Percentiles rank a stretch among this genome's conserved stretches.
phyloP scores from a whole-genome alignment of 768 basidiomycete genomes.

The Boletus barrowsii region DNA sequence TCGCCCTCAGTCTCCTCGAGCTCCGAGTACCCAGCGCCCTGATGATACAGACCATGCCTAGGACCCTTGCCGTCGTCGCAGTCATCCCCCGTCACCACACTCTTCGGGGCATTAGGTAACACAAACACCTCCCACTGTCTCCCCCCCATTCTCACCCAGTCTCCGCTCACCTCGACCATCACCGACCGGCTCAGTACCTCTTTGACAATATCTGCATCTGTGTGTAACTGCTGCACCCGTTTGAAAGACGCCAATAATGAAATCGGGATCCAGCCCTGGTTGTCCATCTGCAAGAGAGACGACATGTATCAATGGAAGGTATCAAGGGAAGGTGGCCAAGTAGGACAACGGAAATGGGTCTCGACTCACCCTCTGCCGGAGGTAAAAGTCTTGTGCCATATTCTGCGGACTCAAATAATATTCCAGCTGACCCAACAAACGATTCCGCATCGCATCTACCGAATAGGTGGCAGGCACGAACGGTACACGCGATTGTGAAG shows the following conservation, averaged over 20 bases:
- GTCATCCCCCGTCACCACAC: conserved; percentile 27
- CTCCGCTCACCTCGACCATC: conserved; percentile 65
- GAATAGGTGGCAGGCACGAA: conserved; percentile 49
- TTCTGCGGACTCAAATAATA: conserved; percentile 92
- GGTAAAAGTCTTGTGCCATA: conserved; percentile 80
- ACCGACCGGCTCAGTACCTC: conserved; percentile 68
- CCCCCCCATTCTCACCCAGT: conserved; percentile 65
- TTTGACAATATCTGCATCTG: conserved; percentile 54
- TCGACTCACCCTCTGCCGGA: conserved; percentile 67
- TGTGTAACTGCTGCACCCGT: conserved; percentile 68
- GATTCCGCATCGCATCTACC: conserved; percentile 63
- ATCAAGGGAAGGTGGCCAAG: neutral
- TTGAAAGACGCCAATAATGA: conserved; percentile 83
- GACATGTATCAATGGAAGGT: neutral
- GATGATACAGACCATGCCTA: neutral
- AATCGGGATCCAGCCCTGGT: conserved; percentile 83
- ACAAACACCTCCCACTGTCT: conserved; percentile 59
- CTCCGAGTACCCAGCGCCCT: conserved; percentile 2
- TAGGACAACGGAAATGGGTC: neutral
- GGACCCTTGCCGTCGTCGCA: neutral
- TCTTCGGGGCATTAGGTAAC: conserved; percentile 54
- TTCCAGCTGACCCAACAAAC: conserved; percentile 80
- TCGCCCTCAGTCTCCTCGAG: conserved; percentile 16
- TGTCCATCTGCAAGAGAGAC: conserved; percentile 69
- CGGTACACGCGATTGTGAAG: conserved; percentile 35